Percentiles rank a stretch among this genome's conserved stretches.
phyloP scores from a whole-genome alignment of 2,329 filamentous ascomycete species.

The Penicillium occitanis region DNA sequence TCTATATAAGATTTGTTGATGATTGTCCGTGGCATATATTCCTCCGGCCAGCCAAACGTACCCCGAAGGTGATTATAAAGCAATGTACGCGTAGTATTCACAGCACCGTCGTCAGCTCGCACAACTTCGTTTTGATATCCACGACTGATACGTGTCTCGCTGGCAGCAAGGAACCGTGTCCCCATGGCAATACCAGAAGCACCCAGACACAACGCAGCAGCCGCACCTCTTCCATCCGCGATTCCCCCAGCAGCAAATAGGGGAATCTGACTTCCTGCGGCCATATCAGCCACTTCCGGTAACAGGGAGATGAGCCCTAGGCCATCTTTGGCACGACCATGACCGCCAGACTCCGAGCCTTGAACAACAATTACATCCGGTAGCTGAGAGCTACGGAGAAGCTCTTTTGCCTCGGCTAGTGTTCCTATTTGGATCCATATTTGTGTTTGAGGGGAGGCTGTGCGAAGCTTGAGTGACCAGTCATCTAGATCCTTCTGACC shows the following conservation, averaged over 20 bases:
- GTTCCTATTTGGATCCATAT: constrained; percentile 60
- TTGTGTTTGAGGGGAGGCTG: constrained; percentile 44
- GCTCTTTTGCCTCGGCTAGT: constrained; percentile 49
- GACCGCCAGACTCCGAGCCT: constrained; percentile 57
- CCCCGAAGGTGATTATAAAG: constrained; percentile 58
- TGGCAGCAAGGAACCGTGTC: constrained; percentile 60
- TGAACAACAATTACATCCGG: constrained; percentile 58
- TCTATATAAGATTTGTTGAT: constrained; percentile 57
- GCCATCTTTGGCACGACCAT: constrained; percentile 50
- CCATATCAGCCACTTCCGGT: constrained; percentile 54
- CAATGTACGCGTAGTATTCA: constrained; percentile 51
- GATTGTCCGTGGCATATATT: constrained; percentile 60
- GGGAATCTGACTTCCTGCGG: constrained; percentile 46
- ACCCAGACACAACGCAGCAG: constrained; percentile 53
- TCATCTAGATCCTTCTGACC: constrained; percentile 37
- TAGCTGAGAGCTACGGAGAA: constrained; percentile 33
- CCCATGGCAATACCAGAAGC: constrained; percentile 60
- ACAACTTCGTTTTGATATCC: constrained; percentile 57
- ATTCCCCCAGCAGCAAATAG: constrained; percentile 57
- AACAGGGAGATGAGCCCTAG: constrained; percentile 52
- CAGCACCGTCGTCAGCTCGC: constrained; percentile 53
- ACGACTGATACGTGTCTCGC: constrained; percentile 50
- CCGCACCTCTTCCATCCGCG: constrained; percentile 52
- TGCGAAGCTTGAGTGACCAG: constrained; percentile 50
- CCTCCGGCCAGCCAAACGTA: constrained; percentile 59